Base-by-base conservation (phyloP, 306 rosid genomes). In the Pyrus betulifolia region DNA sequence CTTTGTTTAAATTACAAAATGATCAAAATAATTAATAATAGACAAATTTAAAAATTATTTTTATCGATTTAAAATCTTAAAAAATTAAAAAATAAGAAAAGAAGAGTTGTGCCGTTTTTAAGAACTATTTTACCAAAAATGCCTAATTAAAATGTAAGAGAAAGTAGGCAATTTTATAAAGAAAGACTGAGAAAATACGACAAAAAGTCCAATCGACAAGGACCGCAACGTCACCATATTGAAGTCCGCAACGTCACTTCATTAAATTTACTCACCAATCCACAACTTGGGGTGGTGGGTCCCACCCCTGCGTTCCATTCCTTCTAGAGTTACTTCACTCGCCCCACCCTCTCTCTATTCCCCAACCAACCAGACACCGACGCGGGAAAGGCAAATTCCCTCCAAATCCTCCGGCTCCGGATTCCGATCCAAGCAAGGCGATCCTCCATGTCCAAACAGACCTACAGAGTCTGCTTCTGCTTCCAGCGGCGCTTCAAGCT, bases 381-480 rank as follows among this genome's bases (percentile, higher is more conserved):
- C 17, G 33, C 18, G 21, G 30, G 61, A 55, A 8, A 21, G 14
- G 35, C 21, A 19, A 27, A 27, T 27, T 11, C 8, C 33, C 38
- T 25, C 63, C 63, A 22, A 27, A 61, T 61, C 67, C 67, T 25
- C 38, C 27, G 19, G 7, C 19, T 49, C 61, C 13, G 31, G 4
- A 5, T 38, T n/a, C 30, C 72, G n/a, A 31, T 42, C 61, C 2
- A 23, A 27, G 46, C 25, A 15, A n/a, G 40, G 19, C 31, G 9
- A 12, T 4, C 3, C 23, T 49, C 81, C 69, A 89, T 92, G 95
- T 96, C 98, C 27, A 93, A 89, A 45, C 97, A 96, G 85, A 89
- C 98, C 12, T 96, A 92, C 88, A 88, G 85, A 30, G 96, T 96
- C 11, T 96, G 99, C 79, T 92, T 96, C 87, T 96, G 99, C 80